phyloP scores from a whole-genome alignment of 1,139 yeast genomes.

The Kodamaea ohmeri region DNA sequence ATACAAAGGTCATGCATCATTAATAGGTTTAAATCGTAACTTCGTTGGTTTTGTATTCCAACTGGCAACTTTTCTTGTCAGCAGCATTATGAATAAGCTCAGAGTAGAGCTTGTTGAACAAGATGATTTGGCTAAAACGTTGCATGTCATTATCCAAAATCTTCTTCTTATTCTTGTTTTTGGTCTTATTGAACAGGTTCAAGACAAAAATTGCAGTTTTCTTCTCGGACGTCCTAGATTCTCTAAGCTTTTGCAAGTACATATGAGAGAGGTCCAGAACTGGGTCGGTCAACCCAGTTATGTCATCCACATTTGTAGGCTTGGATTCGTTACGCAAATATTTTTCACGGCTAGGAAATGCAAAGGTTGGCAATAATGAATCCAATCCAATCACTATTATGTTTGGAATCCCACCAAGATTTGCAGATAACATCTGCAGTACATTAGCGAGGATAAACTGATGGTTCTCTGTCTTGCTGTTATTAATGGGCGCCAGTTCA shows the following conservation, averaged over 20 bases:
- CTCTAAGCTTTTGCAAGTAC: slow-evolving; percentile 19
- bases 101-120: slow-evolving; percentile 16
- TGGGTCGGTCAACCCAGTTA: slow-evolving; percentile 27
- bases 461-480: neutral
- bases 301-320: slow-evolving; percentile 3
- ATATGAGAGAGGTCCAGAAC: slow-evolving; percentile 22
- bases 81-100: neutral
- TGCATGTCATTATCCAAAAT: slow-evolving; percentile 13
- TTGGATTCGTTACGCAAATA: neutral
- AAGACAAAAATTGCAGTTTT: slow-evolving; percentile 18
- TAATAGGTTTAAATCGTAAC: neutral
- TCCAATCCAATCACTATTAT: slow-evolving; percentile 26
- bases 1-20: slow-evolving; percentile 3
- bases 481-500: neutral
- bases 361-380: slow-evolving; percentile 24
- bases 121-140: slow-evolving; percentile 18
- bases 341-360: slow-evolving; percentile 12
- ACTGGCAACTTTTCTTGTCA: neutral
- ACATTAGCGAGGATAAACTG: slow-evolving; percentile 8
- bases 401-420: slow-evolving; percentile 15
- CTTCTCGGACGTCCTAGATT: slow-evolving; percentile 9
- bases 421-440: slow-evolving; percentile 21
- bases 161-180: neutral
- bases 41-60: slow-evolving; percentile 1
- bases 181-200: slow-evolving; percentile 7